Percentiles rank a stretch among this genome's conserved stretches.
Evolutionary conservation across 2,329 filamentous ascomycete species (phyloP).

Genomic region (Diaporthe citrichinensis): DNA sequence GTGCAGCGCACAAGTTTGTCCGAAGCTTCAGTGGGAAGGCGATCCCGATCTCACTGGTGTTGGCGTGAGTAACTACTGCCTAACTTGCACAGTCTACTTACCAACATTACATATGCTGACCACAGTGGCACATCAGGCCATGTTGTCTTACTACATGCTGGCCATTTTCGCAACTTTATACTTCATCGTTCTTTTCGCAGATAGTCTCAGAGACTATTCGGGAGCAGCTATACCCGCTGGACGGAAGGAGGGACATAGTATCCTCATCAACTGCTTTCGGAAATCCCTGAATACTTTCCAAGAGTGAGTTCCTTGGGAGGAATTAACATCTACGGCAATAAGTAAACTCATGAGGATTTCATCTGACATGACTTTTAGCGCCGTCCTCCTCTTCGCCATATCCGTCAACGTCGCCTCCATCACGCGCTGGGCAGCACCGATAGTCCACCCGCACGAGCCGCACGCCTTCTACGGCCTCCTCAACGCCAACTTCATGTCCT

Average conservation of each 20-base stretch:
- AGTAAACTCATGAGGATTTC: slow-evolving; percentile 18
- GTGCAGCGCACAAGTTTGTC: slow-evolving; percentile 40
- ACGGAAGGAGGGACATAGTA: slow-evolving; percentile 6
- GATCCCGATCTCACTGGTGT: slow-evolving; percentile 40
- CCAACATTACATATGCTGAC: background rate
- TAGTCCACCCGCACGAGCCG: slow-evolving; percentile 34
- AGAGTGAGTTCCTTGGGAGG: background rate
- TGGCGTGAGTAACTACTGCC: slow-evolving; percentile 33
- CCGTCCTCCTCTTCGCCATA: slow-evolving; percentile 40
- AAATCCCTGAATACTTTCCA: slow-evolving; percentile 17
- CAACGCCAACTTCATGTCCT: slow-evolving; percentile 37
- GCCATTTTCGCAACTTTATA: slow-evolving; percentile 40
- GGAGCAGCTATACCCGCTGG: slow-evolving; percentile 23
- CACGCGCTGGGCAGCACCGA: slow-evolving; percentile 33
- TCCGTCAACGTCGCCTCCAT: slow-evolving; percentile 40
- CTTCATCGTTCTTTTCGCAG: slow-evolving; percentile 35
- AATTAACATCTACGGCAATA: background rate
- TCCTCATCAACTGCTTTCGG: slow-evolving; percentile 30
- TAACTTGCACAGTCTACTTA: no score
- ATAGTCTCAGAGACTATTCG: slow-evolving; percentile 29
- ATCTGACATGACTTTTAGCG: background rate
- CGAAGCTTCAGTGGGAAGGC: slow-evolving; percentile 37
- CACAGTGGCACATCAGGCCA: slow-evolving; percentile 18
- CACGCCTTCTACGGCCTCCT: slow-evolving; percentile 40
- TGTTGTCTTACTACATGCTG: slow-evolving; percentile 39